A percentile compares a stretch with the other conserved stretches of the same genome.
These are phyloP conservation scores for Calycina marina DNA, from an alignment of 2,329 filamentous ascomycete species.

Conservation along the genomic window DNA sequence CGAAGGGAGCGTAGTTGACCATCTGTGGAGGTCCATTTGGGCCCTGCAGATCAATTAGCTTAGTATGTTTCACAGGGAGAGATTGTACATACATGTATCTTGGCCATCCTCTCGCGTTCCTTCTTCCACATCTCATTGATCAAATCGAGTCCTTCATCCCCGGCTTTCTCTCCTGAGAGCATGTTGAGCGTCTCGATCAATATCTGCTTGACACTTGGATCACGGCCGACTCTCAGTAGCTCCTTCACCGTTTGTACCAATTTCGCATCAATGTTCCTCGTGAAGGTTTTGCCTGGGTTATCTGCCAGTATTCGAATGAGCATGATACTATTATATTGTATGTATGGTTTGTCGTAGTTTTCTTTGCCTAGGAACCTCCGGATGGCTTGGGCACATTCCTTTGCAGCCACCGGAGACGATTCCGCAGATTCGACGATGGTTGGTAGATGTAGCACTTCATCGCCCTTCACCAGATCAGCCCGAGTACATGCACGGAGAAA, in stretches of 20 bases:
- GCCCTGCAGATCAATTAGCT: constrained; percentile 11
- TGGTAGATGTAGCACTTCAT: constrained; percentile 85
- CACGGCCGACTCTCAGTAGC: constrained; percentile 54
- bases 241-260: constrained; percentile 67
- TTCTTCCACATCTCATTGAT: constrained; percentile 79
- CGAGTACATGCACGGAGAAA: too few relatives aligned
- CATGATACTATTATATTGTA: constrained; percentile 96
- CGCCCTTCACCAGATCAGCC: constrained; percentile 36
- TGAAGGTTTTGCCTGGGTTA: constrained; percentile 83
- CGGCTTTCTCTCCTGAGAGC: constrained; percentile 49
- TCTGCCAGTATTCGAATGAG: constrained; percentile 80
- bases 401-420: constrained; percentile 74
- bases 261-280: constrained; percentile 74
- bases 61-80: background rate
- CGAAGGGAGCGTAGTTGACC: constrained; percentile 29
- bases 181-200: constrained; percentile 74
- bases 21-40: constrained; percentile 25
- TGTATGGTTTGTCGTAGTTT: constrained; percentile 47
- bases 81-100: constrained; percentile 27
- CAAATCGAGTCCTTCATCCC: constrained; percentile 59
- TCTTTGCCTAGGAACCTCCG: constrained; percentile 70
- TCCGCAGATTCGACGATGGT: constrained; percentile 91
- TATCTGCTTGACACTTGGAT: constrained; percentile 70
- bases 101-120: constrained; percentile 53
- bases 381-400: constrained; percentile 66